Evolutionary conservation across 1,139 yeast genomes (phyloP), one percentile per base, ranked within the genome.

Genomic region (Kodamaea sp.): DNA sequence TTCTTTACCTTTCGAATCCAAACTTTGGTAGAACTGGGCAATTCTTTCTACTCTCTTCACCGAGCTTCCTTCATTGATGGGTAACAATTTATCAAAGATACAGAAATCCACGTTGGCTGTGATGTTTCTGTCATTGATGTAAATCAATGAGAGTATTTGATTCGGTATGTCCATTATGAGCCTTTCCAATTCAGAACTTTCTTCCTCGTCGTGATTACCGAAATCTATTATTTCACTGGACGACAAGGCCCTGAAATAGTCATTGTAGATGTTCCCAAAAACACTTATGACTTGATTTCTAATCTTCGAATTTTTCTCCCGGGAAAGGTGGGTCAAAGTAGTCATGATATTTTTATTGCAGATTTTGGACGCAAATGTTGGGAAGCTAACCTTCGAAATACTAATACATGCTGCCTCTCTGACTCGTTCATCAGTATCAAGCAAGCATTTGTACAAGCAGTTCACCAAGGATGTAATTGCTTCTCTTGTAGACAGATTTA

Each of bases 381-480:
- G 57, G 28, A 63, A 66, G 1, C 73, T 66, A 14, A 77, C 54
- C 19, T 58, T 52, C 18, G 67, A 59, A 16, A 80, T 50, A 1
- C 78, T 61, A 25, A 54, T 53, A 43, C 89, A 78, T 0, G 95
- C 79, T 1, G 73, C 62, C 20, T 77, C 63, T 43, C 97, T 70
- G 2, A 87, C 95, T 31, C 68, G 73, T 41, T 84, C 94, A 48
- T 86, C 90, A 0, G 81, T 66, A 57, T 90, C 97, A 27, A 84
- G 69, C 15, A 89, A 63, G 26, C 92, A 78, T 47, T 83, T 83
- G 22, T 79, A 64, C 13, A 87, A 53, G 1, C 89, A 87, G 35
- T 69, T 71, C 4, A 76, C 62, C 7, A 87, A 58, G 24, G 83
- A 83, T 0, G 52, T 44, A 3, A 61, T 52, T 3, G 76, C 61